phyloP scores from a whole-genome alignment of 352 stramenopile species.

The Phytophthora sp. region DNA sequence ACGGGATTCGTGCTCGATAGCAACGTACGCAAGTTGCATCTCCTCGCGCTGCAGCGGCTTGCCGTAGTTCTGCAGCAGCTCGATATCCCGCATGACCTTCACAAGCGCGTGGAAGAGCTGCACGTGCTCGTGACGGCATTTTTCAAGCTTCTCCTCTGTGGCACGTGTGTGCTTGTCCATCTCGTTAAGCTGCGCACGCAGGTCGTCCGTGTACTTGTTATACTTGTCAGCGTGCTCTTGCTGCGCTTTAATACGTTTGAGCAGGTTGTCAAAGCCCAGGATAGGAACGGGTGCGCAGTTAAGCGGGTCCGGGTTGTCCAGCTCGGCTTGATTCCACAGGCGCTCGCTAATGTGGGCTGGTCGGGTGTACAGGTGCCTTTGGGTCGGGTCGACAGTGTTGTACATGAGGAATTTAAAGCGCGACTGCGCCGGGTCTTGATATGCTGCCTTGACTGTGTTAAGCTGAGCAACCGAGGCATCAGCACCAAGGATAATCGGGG shows the following conservation, averaged over 20 bases:
- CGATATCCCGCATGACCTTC: slow-evolving; percentile 90
- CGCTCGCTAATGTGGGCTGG: slow-evolving; percentile 86
- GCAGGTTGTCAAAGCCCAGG: slow-evolving; percentile 77
- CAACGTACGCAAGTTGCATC: slow-evolving; percentile 79
- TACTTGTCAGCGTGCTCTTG: slow-evolving; percentile 85
- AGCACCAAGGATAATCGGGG: slow-evolving; percentile 75
- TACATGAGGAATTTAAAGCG: slow-evolving; percentile 92
- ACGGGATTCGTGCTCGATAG: neutral
- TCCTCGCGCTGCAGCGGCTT: slow-evolving; percentile 85
- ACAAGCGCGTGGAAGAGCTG: slow-evolving; percentile 86
- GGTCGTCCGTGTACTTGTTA: slow-evolving; percentile 78
- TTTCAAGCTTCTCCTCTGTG: slow-evolving; percentile 87
- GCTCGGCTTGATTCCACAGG: slow-evolving; percentile 84
- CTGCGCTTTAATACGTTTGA: slow-evolving; percentile 86
- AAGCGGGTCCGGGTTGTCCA: slow-evolving; percentile 86
- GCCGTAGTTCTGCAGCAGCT: slow-evolving; percentile 85
- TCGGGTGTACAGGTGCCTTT: slow-evolving; percentile 79
- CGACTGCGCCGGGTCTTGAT: slow-evolving; percentile 83
- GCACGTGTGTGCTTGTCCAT: slow-evolving; percentile 84
- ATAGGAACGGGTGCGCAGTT: slow-evolving; percentile 82
- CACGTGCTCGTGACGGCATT: slow-evolving; percentile 84
- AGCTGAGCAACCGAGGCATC: slow-evolving; percentile 82
- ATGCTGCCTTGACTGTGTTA: slow-evolving; percentile 84
- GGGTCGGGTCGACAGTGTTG: slow-evolving; percentile 86
- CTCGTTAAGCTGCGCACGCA: slow-evolving; percentile 74